Evolutionary conservation across 2,329 filamentous ascomycete species (phyloP), one percentile per base, ranked within the genome.

Genomic region (Cyanodermella asteris): DNA sequence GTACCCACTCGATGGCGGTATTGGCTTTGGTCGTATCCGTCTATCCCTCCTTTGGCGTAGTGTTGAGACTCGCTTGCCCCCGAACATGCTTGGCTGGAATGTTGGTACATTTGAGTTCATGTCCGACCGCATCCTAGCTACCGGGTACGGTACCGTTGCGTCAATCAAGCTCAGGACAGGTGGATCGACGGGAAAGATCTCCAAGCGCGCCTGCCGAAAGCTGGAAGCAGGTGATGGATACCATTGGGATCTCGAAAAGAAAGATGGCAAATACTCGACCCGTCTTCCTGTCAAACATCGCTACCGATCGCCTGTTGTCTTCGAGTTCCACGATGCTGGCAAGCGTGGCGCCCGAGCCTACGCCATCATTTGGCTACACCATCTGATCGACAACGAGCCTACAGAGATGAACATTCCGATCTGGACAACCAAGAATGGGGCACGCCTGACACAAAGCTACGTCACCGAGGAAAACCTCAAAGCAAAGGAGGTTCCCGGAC

Each of bases 1-100:
- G 81, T 94, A 93, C 44, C 84, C 87, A n/a, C 61, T 97, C 0
- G 82, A 91, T 41, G 87, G 84, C 13, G 87, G 87, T 7, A 72
- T 94, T 33, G 32, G 87, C 1, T 94, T 87, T 35, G 87, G 87
- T 19, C 73, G 84, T 6, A 63, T 91, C 31, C 72, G 82, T 20
- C 74, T 97, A 36, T 91, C 80, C 1, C 50, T 94, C 3, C 61
- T 94, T 3, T 91, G 93, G 64, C 72, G 84, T 15, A 82, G 77
- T 15, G 66, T 93, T 21, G 82, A 91, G 45, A 73, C 84, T 26
- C 69, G 69, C 22, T 58, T 94, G 2, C 82, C 82, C n/a, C 75
- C 75, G 0, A 55, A 70, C 20, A 74, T 91, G 47, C 62, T 93
- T 4, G 81, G 84, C 7, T 94, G 84, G 77, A 80, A 93, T 31